Evolutionary conservation across 495 filamentous ascomycete genomes (phyloP), one percentile per base, ranked within the genome.

Genomic region (Chaetomium fimeti): DNA sequence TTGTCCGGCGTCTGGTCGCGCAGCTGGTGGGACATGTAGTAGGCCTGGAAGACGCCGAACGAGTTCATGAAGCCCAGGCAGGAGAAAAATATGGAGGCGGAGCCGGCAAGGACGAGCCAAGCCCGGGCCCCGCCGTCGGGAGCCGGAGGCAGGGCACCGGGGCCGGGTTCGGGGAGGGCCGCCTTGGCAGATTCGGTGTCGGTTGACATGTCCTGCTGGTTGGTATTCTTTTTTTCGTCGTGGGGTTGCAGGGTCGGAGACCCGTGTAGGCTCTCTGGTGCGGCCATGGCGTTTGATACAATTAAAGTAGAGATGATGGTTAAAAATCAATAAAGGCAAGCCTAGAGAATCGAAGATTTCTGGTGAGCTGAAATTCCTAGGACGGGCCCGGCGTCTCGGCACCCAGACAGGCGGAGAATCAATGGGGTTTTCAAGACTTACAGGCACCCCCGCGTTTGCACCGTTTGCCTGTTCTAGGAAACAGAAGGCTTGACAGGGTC

Each of bases 41-140:
- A 88, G 20, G 82, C 76, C 65, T 87, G 74, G 65, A 89, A 90
- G 27, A 68, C 60, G 11, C 87, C 87, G 57, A 89, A 87, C 0
- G 85, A 79, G 74, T 88, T 88, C 51, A 84, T 62, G 71, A 86
- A 87, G 12, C 88, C 88, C 3, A 87, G 72, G 5, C 78, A 77
- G 60, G 78, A 83, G 71, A 88, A 88, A 63, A 78, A 74, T 57
- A 66, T 62, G 53, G 25, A 63, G 24, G 62, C 63, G 6, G 59
- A 51, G 1, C 68, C 72, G 51, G 25, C n/a, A 16, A 71, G 67
- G 54, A 69, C 71, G 11, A 71, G 64, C 72, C 70, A 74, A 22
- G 71, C 70, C 13, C 57, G 62, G 55, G 54, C 7, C 1, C 72
- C 70, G 66, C 70, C 71, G 25, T 74, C 70, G 32, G 72, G 72